Conservation (phyloP, 2,329 filamentous ascomycete species). For the Ascochyta koolunga region DNA sequence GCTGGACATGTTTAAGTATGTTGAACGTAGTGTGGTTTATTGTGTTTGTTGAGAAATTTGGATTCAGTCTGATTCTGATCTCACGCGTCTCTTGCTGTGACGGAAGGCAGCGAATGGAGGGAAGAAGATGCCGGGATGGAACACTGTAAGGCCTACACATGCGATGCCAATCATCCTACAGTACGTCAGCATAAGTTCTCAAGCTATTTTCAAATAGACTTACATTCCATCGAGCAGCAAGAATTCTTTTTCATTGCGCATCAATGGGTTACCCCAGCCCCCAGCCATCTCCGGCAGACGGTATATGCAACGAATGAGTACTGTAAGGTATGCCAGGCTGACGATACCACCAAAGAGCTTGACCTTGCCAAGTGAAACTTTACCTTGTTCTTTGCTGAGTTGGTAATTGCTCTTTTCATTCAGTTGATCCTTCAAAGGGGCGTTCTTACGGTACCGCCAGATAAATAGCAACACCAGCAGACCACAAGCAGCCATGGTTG, state of each 20-base stretch:
- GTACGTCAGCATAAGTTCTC: background rate
- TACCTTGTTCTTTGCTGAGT: conserved; percentile 29
- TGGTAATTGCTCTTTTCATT: conserved; percentile 34
- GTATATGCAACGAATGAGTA: conserved; percentile 55
- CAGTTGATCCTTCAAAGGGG: conserved; percentile 7
- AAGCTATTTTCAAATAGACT: conserved; percentile 4
- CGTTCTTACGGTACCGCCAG: conserved; percentile 29
- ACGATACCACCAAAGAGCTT: conserved; percentile 37
- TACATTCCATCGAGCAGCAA: conserved; percentile 55
- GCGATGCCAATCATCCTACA: conserved; percentile 37
- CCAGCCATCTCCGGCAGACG: conserved; percentile 55
- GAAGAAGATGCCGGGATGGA: conserved; percentile 37
- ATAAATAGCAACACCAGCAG: conserved; percentile 45
- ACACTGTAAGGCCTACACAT: conserved; percentile 30
- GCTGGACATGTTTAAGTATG: too few species aligned
- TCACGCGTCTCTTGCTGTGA: conserved; percentile 4
- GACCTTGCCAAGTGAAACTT: conserved; percentile 21
- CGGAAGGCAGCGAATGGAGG: conserved; percentile 35
- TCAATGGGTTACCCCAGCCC: conserved; percentile 52
- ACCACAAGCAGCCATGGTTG: conserved; percentile 57
- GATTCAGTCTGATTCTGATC: conserved; percentile 9
- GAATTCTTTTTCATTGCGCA: conserved; percentile 54
- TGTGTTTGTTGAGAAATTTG: background rate
- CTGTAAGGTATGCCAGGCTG: conserved; percentile 48
- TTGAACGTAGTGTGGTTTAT: background rate